Evolutionary conservation across 257 asterid genomes (phyloP).

Genomic region (Datura wrightii): DNA sequence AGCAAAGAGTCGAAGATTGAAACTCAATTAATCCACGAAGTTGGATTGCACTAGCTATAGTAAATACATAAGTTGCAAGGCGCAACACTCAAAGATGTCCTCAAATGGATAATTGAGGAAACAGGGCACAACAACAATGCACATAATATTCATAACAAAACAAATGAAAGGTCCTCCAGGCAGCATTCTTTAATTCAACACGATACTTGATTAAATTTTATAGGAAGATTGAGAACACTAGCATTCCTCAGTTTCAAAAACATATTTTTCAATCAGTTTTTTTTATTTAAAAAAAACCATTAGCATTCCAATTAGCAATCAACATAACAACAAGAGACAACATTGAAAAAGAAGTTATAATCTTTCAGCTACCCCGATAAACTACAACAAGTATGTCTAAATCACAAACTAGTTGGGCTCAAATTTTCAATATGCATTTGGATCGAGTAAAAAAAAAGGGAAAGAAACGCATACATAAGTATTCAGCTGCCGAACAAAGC

Average conservation of each 20-base stretch:
- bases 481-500: slow-evolving; percentile 72
- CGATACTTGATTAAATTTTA: neutral
- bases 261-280: neutral
- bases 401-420: neutral
- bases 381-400: neutral
- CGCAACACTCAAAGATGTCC: neutral
- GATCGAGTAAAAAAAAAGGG: neutral
- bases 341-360: neutral
- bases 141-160: neutral
- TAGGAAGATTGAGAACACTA: neutral
- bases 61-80: neutral
- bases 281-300: neutral
- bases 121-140: neutral
- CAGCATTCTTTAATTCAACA: neutral
- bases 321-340: neutral
- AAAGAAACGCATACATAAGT: slow-evolving; percentile 36
- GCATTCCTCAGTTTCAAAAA: neutral
- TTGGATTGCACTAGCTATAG: neutral
- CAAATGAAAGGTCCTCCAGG: neutral
- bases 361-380: neutral
- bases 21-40: neutral
- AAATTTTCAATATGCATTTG: neutral
- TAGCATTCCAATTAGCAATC: neutral
- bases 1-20: neutral
- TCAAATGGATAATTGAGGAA: neutral